Evolutionary conservation across 148 eudicot species (phyloP), one percentile per base, ranked within the genome.

Genomic region (Silene conica): DNA sequence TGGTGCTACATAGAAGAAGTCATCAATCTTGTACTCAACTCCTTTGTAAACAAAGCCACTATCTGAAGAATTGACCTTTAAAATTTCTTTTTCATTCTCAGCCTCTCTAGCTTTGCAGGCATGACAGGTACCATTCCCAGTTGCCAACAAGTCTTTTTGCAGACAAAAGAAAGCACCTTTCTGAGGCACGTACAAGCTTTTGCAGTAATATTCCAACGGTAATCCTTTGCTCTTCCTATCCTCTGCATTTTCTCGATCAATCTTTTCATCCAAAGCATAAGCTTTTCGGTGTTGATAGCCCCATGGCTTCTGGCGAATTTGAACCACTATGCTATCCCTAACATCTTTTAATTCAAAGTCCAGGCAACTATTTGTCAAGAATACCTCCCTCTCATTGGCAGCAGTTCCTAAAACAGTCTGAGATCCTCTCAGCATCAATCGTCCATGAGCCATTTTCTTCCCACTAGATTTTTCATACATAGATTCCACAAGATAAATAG

Each of bases 81-180:
- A 86, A 46, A 63, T 67, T 74, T 84, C 85, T 48, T 69, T 86
- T 50, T 88, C 87, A 43, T 22, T 67, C 52, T 84, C 68, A 72
- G 74, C 73, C 78, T 84, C 75, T 75, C 69, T 83, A 41, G 70
- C n/a, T 73, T 80, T 84, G 80, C 99, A 95, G 23, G 92, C 86
- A 75, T 73, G 46, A 77, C 99, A 95, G 20, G 77, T 63, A 55
- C 97, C 99, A 72, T 80, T 83, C 50, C 97, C 99, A 52, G 75
- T 80, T 65, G 97, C 99, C 82, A 95, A 79, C 1, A 80, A 62
- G 11, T 82, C 81, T 46, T 54, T 26, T 70, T 80, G 84, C 69
- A 95, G 87, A 74, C 83, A 63, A 58, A 92, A 80, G 87, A 95
- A 95, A 57, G 94, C 97, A 54, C 99, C 99, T 87, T 82, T 86